These are phyloP conservation scores for Sordariomycetes sp. DNA, from an alignment of 2,329 filamentous ascomycete genomes.

Conservation along the genomic window DNA sequence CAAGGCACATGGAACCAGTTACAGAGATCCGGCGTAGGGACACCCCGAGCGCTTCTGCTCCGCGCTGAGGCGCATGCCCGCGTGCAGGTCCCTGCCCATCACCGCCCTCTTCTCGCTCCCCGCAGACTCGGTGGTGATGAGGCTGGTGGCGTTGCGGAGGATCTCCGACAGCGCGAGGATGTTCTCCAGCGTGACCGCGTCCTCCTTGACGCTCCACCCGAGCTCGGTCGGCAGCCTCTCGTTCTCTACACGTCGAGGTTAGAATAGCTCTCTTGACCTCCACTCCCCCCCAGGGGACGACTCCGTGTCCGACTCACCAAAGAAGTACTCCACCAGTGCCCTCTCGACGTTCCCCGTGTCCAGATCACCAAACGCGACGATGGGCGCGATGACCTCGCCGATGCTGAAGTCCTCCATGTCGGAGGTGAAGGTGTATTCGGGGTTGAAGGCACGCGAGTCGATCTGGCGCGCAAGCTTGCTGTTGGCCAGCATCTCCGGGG, in stretches of 20 bases:
- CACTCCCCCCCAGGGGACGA: no score
- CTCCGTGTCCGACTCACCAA: slow-evolving; percentile 20
- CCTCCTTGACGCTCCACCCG: neutral
- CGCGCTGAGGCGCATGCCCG: neutral
- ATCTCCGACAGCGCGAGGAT: neutral
- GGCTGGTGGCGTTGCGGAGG: neutral
- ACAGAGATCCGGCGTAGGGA: neutral
- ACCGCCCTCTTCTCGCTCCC: neutral
- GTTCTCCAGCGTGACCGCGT: neutral
- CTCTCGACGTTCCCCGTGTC: slow-evolving; percentile 24
- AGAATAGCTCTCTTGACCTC: no score
- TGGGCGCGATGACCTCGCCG: slow-evolving; percentile 37
- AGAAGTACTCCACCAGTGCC: slow-evolving; percentile 30
- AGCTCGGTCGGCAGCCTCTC: neutral
- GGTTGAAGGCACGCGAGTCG: slow-evolving; percentile 33
- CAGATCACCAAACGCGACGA: slow-evolving; percentile 37
- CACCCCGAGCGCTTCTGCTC: neutral
- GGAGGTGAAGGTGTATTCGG: slow-evolving; percentile 32
- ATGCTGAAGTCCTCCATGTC: slow-evolving; percentile 31
- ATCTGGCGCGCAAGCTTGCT: slow-evolving; percentile 31
- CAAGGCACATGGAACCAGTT: no score
- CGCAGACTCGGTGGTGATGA: neutral
- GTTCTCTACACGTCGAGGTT: neutral
- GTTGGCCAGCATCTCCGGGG: slow-evolving; percentile 30
- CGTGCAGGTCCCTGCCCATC: neutral